phyloP scores from a whole-genome alignment of 140 eudicot genomes.

The Bidens hawaiensis region DNA sequence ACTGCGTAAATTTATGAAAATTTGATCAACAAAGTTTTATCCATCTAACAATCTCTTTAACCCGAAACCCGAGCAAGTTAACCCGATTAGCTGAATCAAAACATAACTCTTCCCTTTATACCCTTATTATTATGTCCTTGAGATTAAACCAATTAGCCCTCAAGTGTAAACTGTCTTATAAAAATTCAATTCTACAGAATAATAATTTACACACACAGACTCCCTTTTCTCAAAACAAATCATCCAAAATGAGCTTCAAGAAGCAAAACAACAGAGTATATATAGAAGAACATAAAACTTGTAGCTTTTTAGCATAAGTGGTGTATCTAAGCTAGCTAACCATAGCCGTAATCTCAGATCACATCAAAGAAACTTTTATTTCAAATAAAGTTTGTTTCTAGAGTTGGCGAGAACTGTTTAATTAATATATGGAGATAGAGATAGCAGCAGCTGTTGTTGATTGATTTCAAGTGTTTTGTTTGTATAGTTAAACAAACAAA shows the following conservation, averaged over 20 bases:
- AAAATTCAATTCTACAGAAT: neutral
- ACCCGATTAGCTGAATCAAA: too few relatives aligned
- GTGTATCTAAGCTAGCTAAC: neutral
- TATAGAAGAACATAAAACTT: too few relatives aligned
- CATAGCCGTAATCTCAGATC: neutral
- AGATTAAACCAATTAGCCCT: slow-evolving; percentile 4
- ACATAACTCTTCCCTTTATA: neutral
- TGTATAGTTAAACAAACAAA: neutral
- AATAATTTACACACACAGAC: slow-evolving; percentile 1
- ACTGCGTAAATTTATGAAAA: too few relatives aligned
- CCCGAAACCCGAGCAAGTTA: too few relatives aligned
- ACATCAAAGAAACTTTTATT: too few relatives aligned
- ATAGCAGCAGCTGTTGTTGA: neutral
- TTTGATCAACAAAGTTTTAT: too few relatives aligned
- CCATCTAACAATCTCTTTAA: too few relatives aligned
- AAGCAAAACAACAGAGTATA: too few relatives aligned
- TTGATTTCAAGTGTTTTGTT: slow-evolving; percentile 2
- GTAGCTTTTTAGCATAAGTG: neutral
- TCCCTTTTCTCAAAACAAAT: neutral
- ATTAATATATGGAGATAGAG: neutral
- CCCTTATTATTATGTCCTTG: neutral
- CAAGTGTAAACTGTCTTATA: neutral
- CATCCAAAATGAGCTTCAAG: neutral
- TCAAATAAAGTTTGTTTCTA: too few relatives aligned
- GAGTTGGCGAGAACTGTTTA: neutral